phyloP scores from a whole-genome alignment of 768 basidiomycete species.

The Suillus alpinus region DNA sequence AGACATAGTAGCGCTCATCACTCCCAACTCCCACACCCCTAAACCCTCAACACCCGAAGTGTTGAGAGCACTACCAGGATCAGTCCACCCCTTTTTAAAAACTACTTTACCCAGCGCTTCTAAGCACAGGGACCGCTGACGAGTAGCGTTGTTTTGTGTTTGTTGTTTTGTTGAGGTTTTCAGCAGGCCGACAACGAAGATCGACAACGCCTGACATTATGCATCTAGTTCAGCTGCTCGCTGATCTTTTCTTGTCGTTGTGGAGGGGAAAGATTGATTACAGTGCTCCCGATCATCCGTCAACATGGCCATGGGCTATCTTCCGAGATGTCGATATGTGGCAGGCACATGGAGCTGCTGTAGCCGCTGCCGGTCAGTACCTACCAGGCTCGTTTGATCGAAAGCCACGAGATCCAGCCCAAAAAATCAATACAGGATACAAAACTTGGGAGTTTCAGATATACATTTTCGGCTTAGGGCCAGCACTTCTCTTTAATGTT shows the following conservation, averaged over 20 bases:
- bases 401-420: conserved; percentile 23
- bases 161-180: too few relatives aligned
- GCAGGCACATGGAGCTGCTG: conserved; percentile 15
- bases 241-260: conserved; percentile 12
- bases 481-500: conserved; percentile 14
- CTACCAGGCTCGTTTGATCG: conserved; percentile 19
- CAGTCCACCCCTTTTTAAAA: too few relatives aligned
- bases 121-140: too few relatives aligned
- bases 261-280: conserved; percentile 7
- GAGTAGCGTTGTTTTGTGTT: too few relatives aligned
- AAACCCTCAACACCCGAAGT: too few relatives aligned
- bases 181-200: too few relatives aligned
- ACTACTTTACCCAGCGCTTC: too few relatives aligned
- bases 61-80: too few relatives aligned
- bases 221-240: conserved; percentile 34
- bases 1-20: too few relatives aligned
- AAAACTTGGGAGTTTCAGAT: conserved; percentile 27
- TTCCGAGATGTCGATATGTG: conserved; percentile 18
- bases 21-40: too few relatives aligned
- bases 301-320: conserved; percentile 32
- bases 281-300: conserved; percentile 15
- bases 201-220: conserved; percentile 41
- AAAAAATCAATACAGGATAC: conserved; percentile 28
- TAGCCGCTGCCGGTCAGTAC: conserved; percentile 9
- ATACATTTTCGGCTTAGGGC: conserved; percentile 18